A percentile compares a stretch with the other conserved stretches of the same genome.
Evolutionary conservation across 1,284 basidiomycete genomes (phyloP).

Genomic region (Caloboletus firmus): DNA sequence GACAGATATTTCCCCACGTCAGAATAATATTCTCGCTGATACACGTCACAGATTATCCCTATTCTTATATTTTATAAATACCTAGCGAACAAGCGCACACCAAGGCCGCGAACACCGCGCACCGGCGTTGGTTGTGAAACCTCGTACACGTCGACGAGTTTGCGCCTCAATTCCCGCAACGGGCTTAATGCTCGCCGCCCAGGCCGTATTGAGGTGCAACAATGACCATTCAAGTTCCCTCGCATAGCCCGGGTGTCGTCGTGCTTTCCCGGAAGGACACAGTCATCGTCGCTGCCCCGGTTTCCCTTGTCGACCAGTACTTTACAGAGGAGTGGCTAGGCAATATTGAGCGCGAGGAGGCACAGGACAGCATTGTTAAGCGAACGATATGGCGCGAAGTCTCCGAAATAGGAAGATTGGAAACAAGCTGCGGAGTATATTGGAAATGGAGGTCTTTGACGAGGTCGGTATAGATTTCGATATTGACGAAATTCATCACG

Average conservation of each 20-base stretch:
- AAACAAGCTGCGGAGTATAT: slow-evolving; percentile 65
- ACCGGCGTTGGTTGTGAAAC: slow-evolving; percentile 76
- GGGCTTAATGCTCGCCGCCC: slow-evolving; percentile 47
- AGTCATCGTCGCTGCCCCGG: slow-evolving; percentile 53
- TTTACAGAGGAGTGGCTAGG: slow-evolving; percentile 51
- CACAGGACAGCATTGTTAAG: slow-evolving; percentile 65
- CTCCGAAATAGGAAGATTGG: slow-evolving; percentile 68
- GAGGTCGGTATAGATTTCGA: slow-evolving; percentile 46
- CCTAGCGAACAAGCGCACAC: slow-evolving; percentile 46
- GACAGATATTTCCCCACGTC: neutral
- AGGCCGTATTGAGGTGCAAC: slow-evolving; percentile 60
- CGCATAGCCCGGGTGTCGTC: slow-evolving; percentile 47
- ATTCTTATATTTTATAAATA: slow-evolving; percentile 73
- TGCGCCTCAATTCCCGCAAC: slow-evolving; percentile 27
- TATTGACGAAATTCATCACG: slow-evolving; percentile 35
- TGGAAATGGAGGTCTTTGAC: slow-evolving; percentile 76
- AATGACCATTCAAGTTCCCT: slow-evolving; percentile 37
- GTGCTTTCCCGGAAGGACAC: slow-evolving; percentile 63
- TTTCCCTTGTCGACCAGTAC: slow-evolving; percentile 55
- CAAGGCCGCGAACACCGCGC: slow-evolving; percentile 55
- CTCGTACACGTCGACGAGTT: slow-evolving; percentile 67
- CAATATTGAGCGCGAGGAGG: slow-evolving; percentile 51
- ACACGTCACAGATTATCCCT: slow-evolving; percentile 54
- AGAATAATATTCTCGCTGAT: neutral
- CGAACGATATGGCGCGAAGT: slow-evolving; percentile 78